These are phyloP conservation scores for Mortierella sp. DNA, from an alignment of 371 early-diverging fungal genomes.

Conservation along the genomic window DNA sequence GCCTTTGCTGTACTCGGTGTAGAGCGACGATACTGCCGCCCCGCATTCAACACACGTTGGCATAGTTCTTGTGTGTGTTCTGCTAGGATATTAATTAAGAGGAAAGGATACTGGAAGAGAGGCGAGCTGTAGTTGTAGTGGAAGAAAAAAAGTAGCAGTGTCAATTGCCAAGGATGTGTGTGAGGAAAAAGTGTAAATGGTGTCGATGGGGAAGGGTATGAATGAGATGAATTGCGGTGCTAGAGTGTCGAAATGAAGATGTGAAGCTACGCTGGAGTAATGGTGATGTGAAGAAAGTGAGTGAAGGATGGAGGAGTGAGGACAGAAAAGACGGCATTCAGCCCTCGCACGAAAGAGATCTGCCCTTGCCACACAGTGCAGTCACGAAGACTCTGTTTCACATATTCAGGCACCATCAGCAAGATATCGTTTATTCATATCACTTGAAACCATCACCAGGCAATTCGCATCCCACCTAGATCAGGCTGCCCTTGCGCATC, in stretches of 20 bases:
- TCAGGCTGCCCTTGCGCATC: slow-evolving; percentile 88
- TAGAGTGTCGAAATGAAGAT: background rate
- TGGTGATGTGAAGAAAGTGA: background rate
- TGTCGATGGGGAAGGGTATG: background rate
- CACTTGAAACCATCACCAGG: background rate
- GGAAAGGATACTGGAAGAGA: background rate
- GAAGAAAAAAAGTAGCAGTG: background rate
- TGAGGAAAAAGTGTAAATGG: background rate
- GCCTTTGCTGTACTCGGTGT: slow-evolving; percentile 91
- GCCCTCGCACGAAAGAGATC: background rate
- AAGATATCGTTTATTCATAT: background rate
- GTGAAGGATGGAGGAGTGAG: background rate
- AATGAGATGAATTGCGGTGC: background rate
- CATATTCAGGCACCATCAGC: background rate
- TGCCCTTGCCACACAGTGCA: background rate
- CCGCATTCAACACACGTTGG: slow-evolving; percentile 93
- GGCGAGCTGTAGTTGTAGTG: background rate
- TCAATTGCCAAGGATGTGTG: background rate
- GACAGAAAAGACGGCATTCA: background rate
- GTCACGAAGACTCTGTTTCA: background rate
- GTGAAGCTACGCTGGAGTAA: background rate
- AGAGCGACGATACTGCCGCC: slow-evolving; percentile 79
- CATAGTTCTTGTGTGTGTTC: slow-evolving; percentile 47
- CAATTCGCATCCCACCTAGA: slow-evolving; percentile 75
- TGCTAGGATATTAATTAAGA: slow-evolving; percentile 1